Evolutionary conservation across 768 basidiomycete genomes (phyloP).

Genomic region (Hericium alpestre): DNA sequence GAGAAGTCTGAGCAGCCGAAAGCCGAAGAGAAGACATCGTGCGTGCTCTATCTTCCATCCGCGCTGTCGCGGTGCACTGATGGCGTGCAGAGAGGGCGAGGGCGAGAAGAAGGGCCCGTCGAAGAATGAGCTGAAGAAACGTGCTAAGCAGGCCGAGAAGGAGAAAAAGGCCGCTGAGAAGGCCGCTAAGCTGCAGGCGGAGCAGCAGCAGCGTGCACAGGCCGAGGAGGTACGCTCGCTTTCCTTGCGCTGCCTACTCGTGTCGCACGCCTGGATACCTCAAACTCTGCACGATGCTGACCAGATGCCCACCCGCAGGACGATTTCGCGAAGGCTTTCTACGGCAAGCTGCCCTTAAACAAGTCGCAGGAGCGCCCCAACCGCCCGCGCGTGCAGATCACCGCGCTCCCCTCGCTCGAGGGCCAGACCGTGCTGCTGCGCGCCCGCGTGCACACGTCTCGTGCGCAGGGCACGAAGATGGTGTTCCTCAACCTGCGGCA

Average conservation of each 20-base stretch:
- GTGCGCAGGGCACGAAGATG: conserved; percentile 92
- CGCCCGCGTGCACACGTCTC: conserved; percentile 83
- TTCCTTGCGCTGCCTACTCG: too few species aligned
- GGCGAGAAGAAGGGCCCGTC: conserved; percentile 42
- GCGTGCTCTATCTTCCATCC: too few species aligned
- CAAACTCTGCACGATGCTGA: neutral
- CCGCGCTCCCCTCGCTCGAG: conserved; percentile 48
- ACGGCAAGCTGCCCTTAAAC: conserved; percentile 82
- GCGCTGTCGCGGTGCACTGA: neutral
- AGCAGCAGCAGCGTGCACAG: conserved; percentile 54
- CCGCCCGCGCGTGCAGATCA: conserved; percentile 53
- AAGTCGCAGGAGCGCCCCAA: conserved; percentile 76
- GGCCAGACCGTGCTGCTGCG: conserved; percentile 75
- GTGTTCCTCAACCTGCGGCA: conserved; percentile 90
- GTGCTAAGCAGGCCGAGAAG: conserved; percentile 84
- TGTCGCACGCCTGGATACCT: neutral
- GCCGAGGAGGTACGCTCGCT: conserved; percentile 44
- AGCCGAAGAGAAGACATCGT: too few species aligned
- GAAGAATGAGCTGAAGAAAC: conserved; percentile 87
- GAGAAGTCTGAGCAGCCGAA: too few species aligned
- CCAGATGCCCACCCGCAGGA: conserved; percentile 20
- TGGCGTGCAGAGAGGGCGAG: conserved; percentile 10
- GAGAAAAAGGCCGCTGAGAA: conserved; percentile 82
- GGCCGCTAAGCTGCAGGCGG: conserved; percentile 67
- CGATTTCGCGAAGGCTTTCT: conserved; percentile 73